phyloP scores from a whole-genome alignment of 1,284 basidiomycete genomes.

The Apiotrichum gracile region DNA sequence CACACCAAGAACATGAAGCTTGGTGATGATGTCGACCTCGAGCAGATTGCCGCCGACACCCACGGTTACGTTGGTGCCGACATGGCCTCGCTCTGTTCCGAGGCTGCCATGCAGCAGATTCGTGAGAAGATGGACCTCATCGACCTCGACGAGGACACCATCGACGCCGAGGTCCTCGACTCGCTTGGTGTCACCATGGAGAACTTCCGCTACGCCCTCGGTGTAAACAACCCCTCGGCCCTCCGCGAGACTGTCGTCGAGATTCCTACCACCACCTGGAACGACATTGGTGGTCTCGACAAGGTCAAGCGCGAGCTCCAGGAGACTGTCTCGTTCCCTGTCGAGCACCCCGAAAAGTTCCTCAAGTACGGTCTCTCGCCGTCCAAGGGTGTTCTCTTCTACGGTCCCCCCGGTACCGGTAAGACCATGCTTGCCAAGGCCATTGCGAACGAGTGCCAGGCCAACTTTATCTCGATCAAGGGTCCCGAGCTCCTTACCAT shows the following conservation, averaged over 20 bases:
- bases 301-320: conserved; percentile 99
- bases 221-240: conserved; percentile 91
- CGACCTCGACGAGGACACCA: conserved; percentile 87
- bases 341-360: conserved; percentile 99
- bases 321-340: conserved; percentile 98
- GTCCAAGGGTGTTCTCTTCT: conserved; percentile 92
- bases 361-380: conserved; percentile 99
- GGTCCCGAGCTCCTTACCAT: conserved; percentile 96
- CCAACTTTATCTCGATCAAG: conserved; percentile 63
- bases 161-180: conserved; percentile 94
- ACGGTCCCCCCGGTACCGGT: conserved; percentile 93
- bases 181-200: conserved; percentile 95
- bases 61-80: conserved; percentile 99
- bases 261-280: conserved; percentile 93
- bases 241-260: conserved; percentile 95
- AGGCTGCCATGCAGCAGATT: conserved; percentile 98
- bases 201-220: conserved; percentile 95
- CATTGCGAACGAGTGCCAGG: conserved; percentile 98
- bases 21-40: conserved; percentile 93
- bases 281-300: conserved; percentile 97
- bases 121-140: conserved; percentile 97
- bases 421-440: conserved; percentile 92
- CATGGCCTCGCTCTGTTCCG: conserved; percentile 90
- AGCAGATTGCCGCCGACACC: conserved; percentile 97
- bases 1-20: conserved; percentile 99